phyloP scores from a whole-genome alignment of 176 grass and related monocot genomes.

The Pharus latifolius region DNA sequence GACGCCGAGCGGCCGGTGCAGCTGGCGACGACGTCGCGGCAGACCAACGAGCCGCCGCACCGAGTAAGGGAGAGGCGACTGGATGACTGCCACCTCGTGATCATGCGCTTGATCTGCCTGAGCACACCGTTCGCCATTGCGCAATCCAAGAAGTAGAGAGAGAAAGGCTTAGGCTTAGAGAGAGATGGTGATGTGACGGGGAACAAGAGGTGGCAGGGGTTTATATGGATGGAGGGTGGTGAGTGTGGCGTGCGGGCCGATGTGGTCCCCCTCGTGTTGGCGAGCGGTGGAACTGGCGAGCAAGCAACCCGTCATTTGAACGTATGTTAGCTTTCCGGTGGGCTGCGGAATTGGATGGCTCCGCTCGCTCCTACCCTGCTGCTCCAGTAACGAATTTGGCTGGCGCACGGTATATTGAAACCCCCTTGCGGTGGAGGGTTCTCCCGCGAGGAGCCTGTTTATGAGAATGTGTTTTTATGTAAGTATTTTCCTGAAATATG shows the following conservation, averaged over 20 bases:
- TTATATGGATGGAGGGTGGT: neutral
- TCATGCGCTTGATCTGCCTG: slow-evolving; percentile 64
- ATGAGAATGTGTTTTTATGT: no score
- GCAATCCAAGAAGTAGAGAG: neutral
- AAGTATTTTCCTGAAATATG: no score
- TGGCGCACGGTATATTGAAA: no score
- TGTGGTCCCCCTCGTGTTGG: neutral
- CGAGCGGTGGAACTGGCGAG: neutral
- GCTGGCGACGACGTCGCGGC: neutral
- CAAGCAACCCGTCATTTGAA: no score
- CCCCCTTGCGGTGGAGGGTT: no score
- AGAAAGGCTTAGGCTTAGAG: neutral
- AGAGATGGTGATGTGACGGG: neutral
- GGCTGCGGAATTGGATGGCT: no score
- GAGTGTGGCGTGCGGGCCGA: neutral
- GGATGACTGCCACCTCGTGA: slow-evolving; percentile 71
- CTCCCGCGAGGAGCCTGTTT: no score
- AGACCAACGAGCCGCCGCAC: neutral
- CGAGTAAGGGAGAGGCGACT: slow-evolving; percentile 23
- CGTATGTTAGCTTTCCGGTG: no score
- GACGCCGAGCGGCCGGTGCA: neutral
- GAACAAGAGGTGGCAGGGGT: neutral
- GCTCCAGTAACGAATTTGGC: no score
- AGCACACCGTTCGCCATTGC: slow-evolving; percentile 50
- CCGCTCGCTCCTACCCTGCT: no score